Conservation (phyloP, 2,329 filamentous ascomycete species). For the Parafenestella ontariensis region DNA sequence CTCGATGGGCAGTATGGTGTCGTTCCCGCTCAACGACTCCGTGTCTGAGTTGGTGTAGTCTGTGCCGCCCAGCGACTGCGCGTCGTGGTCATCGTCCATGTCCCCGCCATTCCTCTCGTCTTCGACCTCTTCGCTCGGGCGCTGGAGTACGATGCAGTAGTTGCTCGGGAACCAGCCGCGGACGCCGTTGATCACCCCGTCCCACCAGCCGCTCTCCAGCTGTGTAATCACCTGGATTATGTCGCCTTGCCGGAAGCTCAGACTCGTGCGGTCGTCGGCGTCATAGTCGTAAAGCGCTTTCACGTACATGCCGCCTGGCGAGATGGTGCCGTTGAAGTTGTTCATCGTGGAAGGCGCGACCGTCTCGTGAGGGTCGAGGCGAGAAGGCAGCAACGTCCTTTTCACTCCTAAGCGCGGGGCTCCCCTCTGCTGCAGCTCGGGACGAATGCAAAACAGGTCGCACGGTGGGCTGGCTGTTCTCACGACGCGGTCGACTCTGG, state of each 20-base stretch:
- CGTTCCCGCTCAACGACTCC: constrained; percentile 52
- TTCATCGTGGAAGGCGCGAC: constrained; percentile 52
- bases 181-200: constrained; percentile 95
- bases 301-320: constrained; percentile 76
- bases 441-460: constrained; percentile 18
- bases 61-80: constrained; percentile 54
- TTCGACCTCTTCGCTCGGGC: constrained; percentile 73
- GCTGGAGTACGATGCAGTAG: constrained; percentile 88
- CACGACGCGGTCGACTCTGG: constrained; percentile 27
- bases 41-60: constrained; percentile 53
- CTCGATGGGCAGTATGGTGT: constrained; percentile 68
- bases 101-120: constrained; percentile 66
- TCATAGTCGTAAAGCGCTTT: constrained; percentile 95
- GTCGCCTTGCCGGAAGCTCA: constrained; percentile 96
- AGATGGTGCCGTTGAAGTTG: constrained; percentile 57
- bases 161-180: constrained; percentile 99
- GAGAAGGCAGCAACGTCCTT: constrained; percentile 15
- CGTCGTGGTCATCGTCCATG: constrained; percentile 57
- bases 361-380: constrained; percentile 14
- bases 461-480: constrained; percentile 25
- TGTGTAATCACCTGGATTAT: constrained; percentile 98
- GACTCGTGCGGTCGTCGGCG: constrained; percentile 92
- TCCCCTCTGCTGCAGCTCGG: constrained; percentile 26
- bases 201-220: constrained; percentile 99
- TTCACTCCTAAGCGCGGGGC: constrained; percentile 19